These are phyloP conservation scores for Actinidia polygama DNA, from an alignment of 179 eudicot genomes.

Conservation along the genomic window DNA sequence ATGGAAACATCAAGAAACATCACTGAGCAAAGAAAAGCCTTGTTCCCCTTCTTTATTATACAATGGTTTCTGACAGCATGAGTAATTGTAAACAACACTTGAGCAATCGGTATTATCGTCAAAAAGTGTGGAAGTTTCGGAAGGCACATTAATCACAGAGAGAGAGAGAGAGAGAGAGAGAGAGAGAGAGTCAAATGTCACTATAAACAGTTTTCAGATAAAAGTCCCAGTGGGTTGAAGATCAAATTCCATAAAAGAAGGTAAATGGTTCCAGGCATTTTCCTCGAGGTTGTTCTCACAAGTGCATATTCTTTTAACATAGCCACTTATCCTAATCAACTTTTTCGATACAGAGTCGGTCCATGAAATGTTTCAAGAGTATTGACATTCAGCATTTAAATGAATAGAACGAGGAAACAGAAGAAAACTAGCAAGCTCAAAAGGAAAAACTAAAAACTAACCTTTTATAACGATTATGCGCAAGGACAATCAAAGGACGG, in stretches of 20 bases:
- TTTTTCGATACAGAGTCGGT: background rate
- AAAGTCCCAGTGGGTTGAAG: background rate
- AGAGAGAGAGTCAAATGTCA: background rate
- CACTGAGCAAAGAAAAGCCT: too few relatives aligned
- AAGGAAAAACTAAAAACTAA: slow-evolving; percentile 25
- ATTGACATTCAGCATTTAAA: background rate
- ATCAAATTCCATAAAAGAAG: slow-evolving; percentile 1
- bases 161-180: too few relatives aligned
- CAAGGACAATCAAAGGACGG: slow-evolving; percentile 84
- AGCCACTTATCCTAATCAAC: background rate
- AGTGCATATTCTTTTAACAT: background rate
- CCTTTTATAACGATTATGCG: slow-evolving; percentile 96
- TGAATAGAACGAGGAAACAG: background rate
- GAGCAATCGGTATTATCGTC: too few relatives aligned
- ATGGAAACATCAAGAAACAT: background rate
- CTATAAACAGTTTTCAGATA: background rate
- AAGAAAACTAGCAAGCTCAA: background rate
- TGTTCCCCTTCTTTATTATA: too few relatives aligned
- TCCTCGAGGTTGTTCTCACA: background rate
- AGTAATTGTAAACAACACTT: too few relatives aligned
- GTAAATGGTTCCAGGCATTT: background rate
- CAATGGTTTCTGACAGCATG: too few relatives aligned
- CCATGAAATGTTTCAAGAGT: background rate
- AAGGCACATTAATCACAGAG: background rate
- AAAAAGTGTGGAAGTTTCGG: too few relatives aligned